phyloP scores from a whole-genome alignment of 148 eudicot species.

The Persicaria tinctoria region DNA sequence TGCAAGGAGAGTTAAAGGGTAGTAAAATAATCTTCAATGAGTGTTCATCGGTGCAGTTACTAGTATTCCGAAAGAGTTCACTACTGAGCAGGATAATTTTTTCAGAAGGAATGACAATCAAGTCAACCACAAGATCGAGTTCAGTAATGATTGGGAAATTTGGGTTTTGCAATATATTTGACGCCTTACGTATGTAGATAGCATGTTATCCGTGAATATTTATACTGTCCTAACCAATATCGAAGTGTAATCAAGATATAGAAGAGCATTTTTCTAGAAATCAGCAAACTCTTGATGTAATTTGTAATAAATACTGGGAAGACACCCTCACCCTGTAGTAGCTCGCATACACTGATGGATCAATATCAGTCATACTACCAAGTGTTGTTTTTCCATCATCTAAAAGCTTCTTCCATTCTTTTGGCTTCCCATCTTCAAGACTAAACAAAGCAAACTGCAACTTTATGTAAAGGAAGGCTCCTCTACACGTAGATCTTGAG shows the following conservation, averaged over 20 bases:
- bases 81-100: no score
- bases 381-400: slow-evolving; percentile 78
- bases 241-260: slow-evolving; percentile 85
- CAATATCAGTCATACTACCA: slow-evolving; percentile 93
- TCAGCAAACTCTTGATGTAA: slow-evolving; percentile 80
- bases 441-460: slow-evolving; percentile 75
- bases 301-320: slow-evolving; percentile 81
- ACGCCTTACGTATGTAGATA: no score
- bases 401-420: slow-evolving; percentile 81
- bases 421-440: slow-evolving; percentile 81
- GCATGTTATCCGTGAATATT: neutral
- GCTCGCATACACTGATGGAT: slow-evolving; percentile 89
- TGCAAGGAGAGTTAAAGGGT: neutral
- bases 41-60: no score
- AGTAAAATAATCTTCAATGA: neutral
- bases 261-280: slow-evolving; percentile 90
- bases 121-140: neutral
- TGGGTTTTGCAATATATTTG: neutral
- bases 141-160: no score
- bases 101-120: no score
- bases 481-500: slow-evolving; percentile 63
- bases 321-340: slow-evolving; percentile 90
- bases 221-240: neutral
- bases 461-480: slow-evolving; percentile 77
- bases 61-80: no score